phyloP scores from a whole-genome alignment of 305 asterid genomes.

The Rubia peregrina region DNA sequence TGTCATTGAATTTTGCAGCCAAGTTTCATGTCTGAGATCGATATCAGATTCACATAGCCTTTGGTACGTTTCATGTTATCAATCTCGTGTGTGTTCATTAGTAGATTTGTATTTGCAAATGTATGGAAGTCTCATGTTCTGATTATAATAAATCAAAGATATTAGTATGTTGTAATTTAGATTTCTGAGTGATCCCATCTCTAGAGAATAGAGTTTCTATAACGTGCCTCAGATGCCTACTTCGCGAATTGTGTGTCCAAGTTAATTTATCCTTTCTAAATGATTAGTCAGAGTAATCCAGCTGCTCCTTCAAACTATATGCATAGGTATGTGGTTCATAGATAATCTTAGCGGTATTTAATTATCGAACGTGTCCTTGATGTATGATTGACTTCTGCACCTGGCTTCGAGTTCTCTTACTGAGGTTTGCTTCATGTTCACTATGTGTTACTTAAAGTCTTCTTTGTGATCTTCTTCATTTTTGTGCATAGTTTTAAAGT shows the following conservation, averaged over 20 bases:
- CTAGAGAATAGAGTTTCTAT: no score
- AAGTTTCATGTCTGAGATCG: constrained; percentile 86
- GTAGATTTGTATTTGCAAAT: neutral
- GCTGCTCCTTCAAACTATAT: no score
- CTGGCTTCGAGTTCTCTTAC: constrained; percentile 67
- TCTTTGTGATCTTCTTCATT: neutral
- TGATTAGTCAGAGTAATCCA: no score
- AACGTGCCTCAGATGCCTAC: no score
- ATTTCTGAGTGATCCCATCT: neutral
- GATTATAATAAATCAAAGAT: neutral
- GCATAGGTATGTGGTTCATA: no score
- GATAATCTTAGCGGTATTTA: no score
- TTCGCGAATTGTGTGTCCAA: no score
- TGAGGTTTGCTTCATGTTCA: constrained; percentile 39
- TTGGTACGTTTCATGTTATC: constrained; percentile 37
- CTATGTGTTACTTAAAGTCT: neutral
- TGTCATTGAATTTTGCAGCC: constrained; percentile 27
- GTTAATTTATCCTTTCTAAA: no score
- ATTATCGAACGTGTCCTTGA: no score
- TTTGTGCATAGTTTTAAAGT: no score
- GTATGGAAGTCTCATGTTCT: no score
- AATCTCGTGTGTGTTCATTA: neutral
- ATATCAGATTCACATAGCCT: constrained; percentile 59
- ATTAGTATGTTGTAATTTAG: neutral
- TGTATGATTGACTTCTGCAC: constrained; percentile 55